These are phyloP conservation scores for Lactarius hengduanensis DNA, from an alignment of 768 basidiomycete species.

Conservation along the genomic window DNA sequence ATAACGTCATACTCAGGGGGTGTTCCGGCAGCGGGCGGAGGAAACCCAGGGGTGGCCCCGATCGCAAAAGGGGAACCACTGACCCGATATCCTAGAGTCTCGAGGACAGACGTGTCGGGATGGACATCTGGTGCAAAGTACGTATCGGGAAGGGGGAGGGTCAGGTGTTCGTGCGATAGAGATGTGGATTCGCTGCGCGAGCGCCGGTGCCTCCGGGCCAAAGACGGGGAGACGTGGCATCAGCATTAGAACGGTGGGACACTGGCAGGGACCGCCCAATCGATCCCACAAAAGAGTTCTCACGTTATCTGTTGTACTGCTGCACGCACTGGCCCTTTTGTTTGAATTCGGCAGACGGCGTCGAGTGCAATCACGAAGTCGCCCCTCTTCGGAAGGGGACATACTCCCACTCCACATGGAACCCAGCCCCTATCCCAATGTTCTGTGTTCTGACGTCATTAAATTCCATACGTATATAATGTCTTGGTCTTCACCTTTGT, in stretches of 20 bases:
- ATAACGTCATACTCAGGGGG: neutral
- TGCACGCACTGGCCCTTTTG: too few relatives aligned
- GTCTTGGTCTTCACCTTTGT: neutral
- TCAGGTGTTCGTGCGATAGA: neutral
- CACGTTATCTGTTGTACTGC: too few relatives aligned
- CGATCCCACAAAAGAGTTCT: conserved; percentile 7
- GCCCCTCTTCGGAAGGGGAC: neutral
- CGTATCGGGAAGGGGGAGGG: neutral
- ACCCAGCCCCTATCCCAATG: neutral
- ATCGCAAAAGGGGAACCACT: neutral
- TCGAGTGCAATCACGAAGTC: neutral
- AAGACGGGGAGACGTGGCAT: neutral
- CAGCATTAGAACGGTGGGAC: neutral
- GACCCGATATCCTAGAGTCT: neutral
- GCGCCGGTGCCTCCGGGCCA: neutral
- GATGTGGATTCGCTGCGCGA: neutral
- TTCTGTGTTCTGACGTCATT: conserved; percentile 4
- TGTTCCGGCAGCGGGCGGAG: neutral
- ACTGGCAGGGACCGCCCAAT: neutral
- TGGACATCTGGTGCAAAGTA: conserved; percentile 1
- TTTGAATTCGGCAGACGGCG: too few relatives aligned
- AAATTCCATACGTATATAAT: conserved; percentile 5
- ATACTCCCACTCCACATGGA: neutral
- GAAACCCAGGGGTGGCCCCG: conserved; percentile 2
- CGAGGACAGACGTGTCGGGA: neutral